Conservation (phyloP, 495 filamentous ascomycete species). For the Penicillium roqueforti region DNA sequence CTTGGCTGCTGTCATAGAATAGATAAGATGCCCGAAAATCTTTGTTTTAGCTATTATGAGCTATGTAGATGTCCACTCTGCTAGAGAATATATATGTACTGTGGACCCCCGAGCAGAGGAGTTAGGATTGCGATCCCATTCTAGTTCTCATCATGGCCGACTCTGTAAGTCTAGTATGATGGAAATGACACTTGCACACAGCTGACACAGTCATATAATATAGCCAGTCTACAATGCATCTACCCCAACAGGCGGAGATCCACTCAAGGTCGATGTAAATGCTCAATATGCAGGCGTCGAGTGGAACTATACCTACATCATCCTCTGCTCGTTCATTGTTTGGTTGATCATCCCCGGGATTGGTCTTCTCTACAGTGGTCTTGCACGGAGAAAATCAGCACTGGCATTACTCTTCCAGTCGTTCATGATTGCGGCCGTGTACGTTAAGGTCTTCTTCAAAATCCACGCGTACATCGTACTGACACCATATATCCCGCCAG, state of each 20-base stretch:
- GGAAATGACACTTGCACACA: background rate
- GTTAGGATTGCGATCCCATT: background rate
- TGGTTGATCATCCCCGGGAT: constrained; percentile 60
- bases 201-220: constrained; percentile 7
- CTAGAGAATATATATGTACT: constrained; percentile 6
- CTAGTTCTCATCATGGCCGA: constrained; percentile 8
- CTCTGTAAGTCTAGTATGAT: constrained; percentile 5
- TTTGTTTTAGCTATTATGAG: background rate
- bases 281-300: constrained; percentile 46
- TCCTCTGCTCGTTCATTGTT: constrained; percentile 50
- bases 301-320: constrained; percentile 50
- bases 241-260: constrained; percentile 43
- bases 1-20: background rate
- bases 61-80: background rate
- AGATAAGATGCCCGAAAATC: constrained; percentile 9
- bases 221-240: constrained; percentile 42
- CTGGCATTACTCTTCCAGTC: constrained; percentile 55
- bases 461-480: background rate
- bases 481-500: constrained; percentile 5
- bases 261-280: constrained; percentile 46
- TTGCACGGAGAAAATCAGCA: constrained; percentile 55
- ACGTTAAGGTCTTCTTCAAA: constrained; percentile 10
- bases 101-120: background rate
- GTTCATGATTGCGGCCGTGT: constrained; percentile 48
- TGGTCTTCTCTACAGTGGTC: constrained; percentile 54